Evolutionary conservation across 352 stramenopile genomes (phyloP), one percentile per base, ranked within the genome.

Genomic region (Phytophthora brassicae): DNA sequence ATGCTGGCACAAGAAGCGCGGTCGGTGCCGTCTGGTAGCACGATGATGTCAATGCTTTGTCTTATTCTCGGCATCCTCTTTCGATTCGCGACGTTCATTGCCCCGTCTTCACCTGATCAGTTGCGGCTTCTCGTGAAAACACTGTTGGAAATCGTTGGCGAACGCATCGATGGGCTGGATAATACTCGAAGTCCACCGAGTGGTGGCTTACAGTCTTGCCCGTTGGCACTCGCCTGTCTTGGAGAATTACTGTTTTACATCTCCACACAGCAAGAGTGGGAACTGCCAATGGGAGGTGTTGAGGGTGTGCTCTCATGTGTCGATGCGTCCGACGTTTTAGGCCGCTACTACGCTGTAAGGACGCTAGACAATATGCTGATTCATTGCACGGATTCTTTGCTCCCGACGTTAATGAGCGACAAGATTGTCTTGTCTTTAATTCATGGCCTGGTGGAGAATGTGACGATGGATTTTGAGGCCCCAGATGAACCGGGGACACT

Each of bases 241-340:
- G 86, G 86, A 6, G 84, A 93, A 54, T 57, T 93, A 17, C 47
- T 90, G 0, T 91, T 92, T 54, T 92, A 92, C 53, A 78, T 86
- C 11, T 76, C 81, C 8, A 87, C 84, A 0, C 80, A 90, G 46
- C 70, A 83, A 20, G 65, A 80, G 14, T 75, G 60, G 56, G 49
- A 73, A 20, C 43, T 88, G 20, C 69, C 76, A 2, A 55, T 64
- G 23, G 54, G 64, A 1, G 69, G 68, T 1, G 42, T 86, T 13
- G 38, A 68, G 0, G 60, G 64, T 43, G 50, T 92, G 14, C 48
- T 90, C 2, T 24, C 49, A 1, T 55, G 57, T 19, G 48, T 94
- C 7, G 68, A 81, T 11, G 72, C 79, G 43, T 17, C 57, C 0
- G 70, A 92, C 47, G 6, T 73, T 17, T 41, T 74, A 14, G 53